These are phyloP conservation scores for Xerocomus spinulosus DNA, from an alignment of 768 basidiomycete genomes.

Conservation along the genomic window DNA sequence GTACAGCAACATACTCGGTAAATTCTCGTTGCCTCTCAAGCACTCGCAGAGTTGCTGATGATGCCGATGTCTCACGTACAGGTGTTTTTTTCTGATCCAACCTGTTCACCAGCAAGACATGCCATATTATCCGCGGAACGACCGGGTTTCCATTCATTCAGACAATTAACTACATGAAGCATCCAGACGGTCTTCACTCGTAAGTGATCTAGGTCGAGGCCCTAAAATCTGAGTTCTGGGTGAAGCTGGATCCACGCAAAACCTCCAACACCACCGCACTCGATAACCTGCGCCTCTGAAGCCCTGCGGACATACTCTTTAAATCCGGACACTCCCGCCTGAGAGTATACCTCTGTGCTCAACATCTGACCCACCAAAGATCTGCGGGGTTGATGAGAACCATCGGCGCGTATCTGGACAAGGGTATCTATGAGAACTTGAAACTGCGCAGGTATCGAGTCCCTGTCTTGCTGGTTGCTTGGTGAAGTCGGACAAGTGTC, in stretches of 20 bases:
- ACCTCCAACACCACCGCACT: constrained; percentile 37
- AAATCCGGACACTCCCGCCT: constrained; percentile 39
- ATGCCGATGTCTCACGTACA: too few relatives aligned
- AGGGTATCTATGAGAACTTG: constrained; percentile 33
- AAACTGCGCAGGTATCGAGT: constrained; percentile 16
- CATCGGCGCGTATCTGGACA: constrained; percentile 29
- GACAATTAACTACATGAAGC: constrained; percentile 13
- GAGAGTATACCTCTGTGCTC: constrained; percentile 31
- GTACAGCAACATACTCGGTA: not conserved
- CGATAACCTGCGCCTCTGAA: constrained; percentile 35
- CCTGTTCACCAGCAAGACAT: too few relatives aligned
- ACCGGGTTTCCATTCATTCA: constrained; percentile 13
- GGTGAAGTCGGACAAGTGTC: not conserved
- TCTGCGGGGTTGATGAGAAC: constrained; percentile 32
- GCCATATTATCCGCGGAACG: not conserved
- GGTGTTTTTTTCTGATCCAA: too few relatives aligned
- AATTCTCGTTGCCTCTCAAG: not conserved
- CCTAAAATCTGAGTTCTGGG: constrained; percentile 18
- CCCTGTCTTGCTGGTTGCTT: not conserved
- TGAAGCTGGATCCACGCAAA: constrained; percentile 35
- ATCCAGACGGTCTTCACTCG: constrained; percentile 5
- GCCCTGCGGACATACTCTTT: constrained; percentile 40
- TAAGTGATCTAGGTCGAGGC: constrained; percentile 3
- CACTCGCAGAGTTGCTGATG: too few relatives aligned
- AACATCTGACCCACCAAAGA: constrained; percentile 36